These are phyloP conservation scores for Hamamelis virginiana DNA, from an alignment of 164 flowering plant genomes.

Conservation along the genomic window DNA sequence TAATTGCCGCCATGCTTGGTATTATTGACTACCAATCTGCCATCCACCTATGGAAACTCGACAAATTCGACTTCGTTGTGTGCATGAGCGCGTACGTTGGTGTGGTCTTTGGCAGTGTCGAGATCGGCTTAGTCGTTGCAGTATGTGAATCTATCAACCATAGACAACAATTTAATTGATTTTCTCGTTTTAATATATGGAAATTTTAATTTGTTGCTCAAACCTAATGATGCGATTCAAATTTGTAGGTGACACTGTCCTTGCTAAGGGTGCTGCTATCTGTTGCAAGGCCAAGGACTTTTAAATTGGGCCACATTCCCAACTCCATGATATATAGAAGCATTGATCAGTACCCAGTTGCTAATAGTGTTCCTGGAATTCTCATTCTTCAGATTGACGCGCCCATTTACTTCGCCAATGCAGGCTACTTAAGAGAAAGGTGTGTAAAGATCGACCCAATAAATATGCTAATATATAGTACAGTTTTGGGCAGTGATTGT, in stretches of 20 bases:
- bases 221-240: constrained; percentile 5
- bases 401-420: constrained; percentile 73
- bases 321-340: constrained; percentile 50
- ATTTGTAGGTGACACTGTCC: constrained; percentile 56
- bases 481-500: background rate
- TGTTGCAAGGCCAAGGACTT: constrained; percentile 65
- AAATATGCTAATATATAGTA: background rate
- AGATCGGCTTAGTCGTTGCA: constrained; percentile 54
- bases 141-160: constrained; percentile 27
- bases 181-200: background rate
- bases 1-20: constrained; percentile 71
- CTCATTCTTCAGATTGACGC: constrained; percentile 58
- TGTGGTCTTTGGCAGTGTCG: constrained; percentile 63
- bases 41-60: constrained; percentile 60
- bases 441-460: constrained; percentile 19
- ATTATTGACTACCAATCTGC: constrained; percentile 65
- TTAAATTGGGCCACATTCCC: constrained; percentile 55
- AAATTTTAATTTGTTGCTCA: background rate
- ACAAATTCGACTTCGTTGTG: constrained; percentile 63
- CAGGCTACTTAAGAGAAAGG: constrained; percentile 77
- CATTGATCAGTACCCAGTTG: constrained; percentile 55
- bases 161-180: background rate
- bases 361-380: constrained; percentile 52
- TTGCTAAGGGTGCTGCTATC: constrained; percentile 49
- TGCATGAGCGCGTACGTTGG: constrained; percentile 62